Conservation (phyloP, 345 rosid species). For the Populus alba region DNA sequence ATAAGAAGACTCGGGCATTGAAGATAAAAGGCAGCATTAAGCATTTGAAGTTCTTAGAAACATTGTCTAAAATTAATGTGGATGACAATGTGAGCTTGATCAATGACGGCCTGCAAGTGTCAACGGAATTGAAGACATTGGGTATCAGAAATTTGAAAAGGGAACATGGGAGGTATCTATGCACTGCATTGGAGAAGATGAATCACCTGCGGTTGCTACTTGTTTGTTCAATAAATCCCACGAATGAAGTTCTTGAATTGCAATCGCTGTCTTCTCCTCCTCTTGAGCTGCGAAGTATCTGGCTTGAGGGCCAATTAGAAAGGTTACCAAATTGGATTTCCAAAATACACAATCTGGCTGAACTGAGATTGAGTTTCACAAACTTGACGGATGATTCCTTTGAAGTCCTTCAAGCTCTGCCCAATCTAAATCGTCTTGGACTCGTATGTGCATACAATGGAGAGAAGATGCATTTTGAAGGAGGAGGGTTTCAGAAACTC, state of each 20-base stretch:
- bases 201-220: background rate
- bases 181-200: background rate
- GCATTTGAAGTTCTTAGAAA: background rate
- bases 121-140: background rate
- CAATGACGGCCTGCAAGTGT: background rate
- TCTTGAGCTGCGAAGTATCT: background rate
- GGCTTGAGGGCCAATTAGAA: too few species aligned
- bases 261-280: background rate
- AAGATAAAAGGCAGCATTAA: background rate
- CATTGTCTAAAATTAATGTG: background rate
- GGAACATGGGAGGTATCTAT: background rate
- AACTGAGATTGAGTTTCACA: background rate
- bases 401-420: background rate
- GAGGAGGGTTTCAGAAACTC: background rate
- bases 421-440: background rate
- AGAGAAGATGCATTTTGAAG: background rate
- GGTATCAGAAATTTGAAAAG: background rate
- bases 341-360: background rate
- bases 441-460: background rate
- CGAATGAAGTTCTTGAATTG: background rate
- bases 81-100: background rate
- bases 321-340: background rate
- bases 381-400: background rate
- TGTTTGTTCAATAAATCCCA: background rate
- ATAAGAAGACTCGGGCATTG: background rate